These are phyloP conservation scores for Pyrenophora tritici-repentis DNA, from an alignment of 2,329 filamentous ascomycete genomes.

Conservation along the genomic window DNA sequence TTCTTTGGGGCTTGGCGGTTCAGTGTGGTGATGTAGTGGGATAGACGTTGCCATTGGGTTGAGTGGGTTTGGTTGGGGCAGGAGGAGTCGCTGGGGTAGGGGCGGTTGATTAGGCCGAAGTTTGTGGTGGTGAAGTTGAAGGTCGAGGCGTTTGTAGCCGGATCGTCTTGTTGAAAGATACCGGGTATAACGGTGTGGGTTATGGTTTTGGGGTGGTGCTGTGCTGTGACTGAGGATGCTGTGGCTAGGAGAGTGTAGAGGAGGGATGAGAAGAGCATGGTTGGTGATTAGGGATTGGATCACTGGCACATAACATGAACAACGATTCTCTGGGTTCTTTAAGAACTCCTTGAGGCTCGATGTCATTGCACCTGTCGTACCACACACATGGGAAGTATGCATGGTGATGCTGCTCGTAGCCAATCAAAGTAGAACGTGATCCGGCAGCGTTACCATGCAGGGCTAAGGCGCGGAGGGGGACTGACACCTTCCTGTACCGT, in stretches of 20 bases:
- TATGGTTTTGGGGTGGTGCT: conserved; percentile 49
- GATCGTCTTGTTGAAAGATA: conserved; percentile 68
- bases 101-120: conserved; percentile 68
- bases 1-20: conserved; percentile 55
- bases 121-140: conserved; percentile 59
- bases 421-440: conserved; percentile 37
- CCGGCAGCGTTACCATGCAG: conserved; percentile 15
- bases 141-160: conserved; percentile 57
- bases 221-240: conserved; percentile 18
- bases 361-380: conserved; percentile 2
- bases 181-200: conserved; percentile 65
- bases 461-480: not conserved
- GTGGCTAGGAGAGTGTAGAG: conserved; percentile 25
- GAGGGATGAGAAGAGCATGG: conserved; percentile 26
- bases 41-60: conserved; percentile 70
- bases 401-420: conserved; percentile 11
- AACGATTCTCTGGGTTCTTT: conserved; percentile 4
- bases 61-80: conserved; percentile 47
- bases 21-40: conserved; percentile 60
- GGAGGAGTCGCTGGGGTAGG: conserved; percentile 61
- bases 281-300: not conserved
- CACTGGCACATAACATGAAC: not conserved
- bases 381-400: not conserved
- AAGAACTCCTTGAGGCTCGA: conserved; percentile 9
- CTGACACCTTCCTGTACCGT: conserved; percentile 15